Base-by-base conservation (phyloP, 2,329 filamentous ascomycete genomes). In the Exophiala aquamarina region DNA sequence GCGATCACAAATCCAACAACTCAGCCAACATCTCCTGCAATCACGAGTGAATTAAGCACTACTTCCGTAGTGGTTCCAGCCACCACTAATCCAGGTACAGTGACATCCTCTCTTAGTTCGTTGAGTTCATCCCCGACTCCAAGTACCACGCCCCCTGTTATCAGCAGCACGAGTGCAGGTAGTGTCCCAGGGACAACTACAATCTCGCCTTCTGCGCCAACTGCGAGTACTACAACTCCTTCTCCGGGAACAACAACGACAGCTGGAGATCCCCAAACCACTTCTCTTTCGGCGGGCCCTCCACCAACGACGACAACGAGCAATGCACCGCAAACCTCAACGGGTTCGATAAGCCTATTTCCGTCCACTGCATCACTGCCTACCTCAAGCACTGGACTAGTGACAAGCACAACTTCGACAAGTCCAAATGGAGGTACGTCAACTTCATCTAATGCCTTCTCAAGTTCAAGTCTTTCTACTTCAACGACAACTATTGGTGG, bases 81-180 rank as follows among this genome's bases (percentile, higher is more conserved):
- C 28, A 32, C 45, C 34, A 36, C 38, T 44, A 41, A 29, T 21
- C 28, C 51, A 54, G 48, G 51, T 54, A 54, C 41, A 46, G 51
- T 51, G 40, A 41, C 44, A 44, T 49, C 51, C 40, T 46, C 51
- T 49, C 38, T 34, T 45, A 46, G 34, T 43, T 39, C 34, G 15
- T 47, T 47, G 26, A 51, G 40, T 40, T 31, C 38, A 45, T 13
- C 39, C 45, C 44, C 44, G 35, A 35, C 14, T 40, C n/a, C 48
- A 46, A 51, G 41, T 29, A 50, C 41, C 21, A 37, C 38, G 15
- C 29, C 51, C 41, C 19, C 29, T 31, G 28, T 37, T n/a, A 29
- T 40, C 29, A 39, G 31, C 23, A 38, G 21, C 33, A 33, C 29
- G 19, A 21, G 7, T 32, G 20, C 26, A 15, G 13, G 21, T 18